Base-by-base conservation (phyloP, 2,329 filamentous ascomycete species). In the Penicillium crustosum region DNA sequence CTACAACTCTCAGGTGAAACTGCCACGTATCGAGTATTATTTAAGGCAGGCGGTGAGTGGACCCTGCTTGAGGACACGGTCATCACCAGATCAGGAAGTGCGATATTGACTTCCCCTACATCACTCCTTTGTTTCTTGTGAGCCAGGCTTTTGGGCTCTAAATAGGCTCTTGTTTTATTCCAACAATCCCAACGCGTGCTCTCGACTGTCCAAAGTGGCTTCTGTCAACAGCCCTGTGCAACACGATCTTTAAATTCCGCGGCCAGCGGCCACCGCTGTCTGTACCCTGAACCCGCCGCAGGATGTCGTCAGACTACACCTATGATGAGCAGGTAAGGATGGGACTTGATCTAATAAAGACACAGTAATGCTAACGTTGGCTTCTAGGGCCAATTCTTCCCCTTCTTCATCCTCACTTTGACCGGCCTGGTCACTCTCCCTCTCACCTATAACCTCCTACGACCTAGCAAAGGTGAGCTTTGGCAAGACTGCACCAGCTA, bases 371-470 rank as follows among this genome's bases (percentile, higher is more conserved):
- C 23, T 53, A 41, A 49, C 17, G 36, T 27, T n/a, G 31, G 15
- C 31, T 54, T 49, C 23, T 15, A 94, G 86, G 93, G 92, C 69
- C 91, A 97, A 85, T 97, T 97, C 82, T 99, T 97, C 83, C 94
- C 95, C 67, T 96, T 96, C 85, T 99, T 99, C 82, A 89, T 97
- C 78, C 87, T 97, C 73, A 97, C 93, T 43, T 83, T 97, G 70
- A 87, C 89, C 62, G 87, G 88, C 71, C 86, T 99, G 66, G 84
- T 97, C 77, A 97, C 94, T 35, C 79, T 96, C 58, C 93, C 93
- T 61, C 83, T 96, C 70, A 96, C 93, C 69, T 96, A 95, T 78
- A 90, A 87, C 65, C 86, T 96, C 67, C 83, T 97, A 70, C 89
- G 88, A 73, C 87, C 91, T 44, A 89, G 85, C 75, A 90, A 87